Percentiles rank a stretch among this genome's conserved stretches.
These are phyloP conservation scores for Amanita rubescens DNA, from an alignment of 768 basidiomycete genomes.

Conservation along the genomic window DNA sequence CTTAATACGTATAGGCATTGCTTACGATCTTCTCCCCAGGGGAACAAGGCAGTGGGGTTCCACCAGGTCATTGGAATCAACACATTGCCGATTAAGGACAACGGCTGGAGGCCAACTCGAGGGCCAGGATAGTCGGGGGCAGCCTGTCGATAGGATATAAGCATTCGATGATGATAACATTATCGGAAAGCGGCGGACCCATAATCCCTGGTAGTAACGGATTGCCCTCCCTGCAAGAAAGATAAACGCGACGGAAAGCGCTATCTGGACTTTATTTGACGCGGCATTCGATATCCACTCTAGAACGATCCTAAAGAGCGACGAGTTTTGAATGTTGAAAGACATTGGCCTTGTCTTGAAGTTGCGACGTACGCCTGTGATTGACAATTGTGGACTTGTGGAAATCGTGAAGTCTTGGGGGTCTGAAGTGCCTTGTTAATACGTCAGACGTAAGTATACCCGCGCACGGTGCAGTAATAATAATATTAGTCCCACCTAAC, in stretches of 20 bases:
- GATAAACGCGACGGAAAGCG: slow-evolving; percentile 5
- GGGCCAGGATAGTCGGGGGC: slow-evolving; percentile 18
- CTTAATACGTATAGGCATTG: background rate
- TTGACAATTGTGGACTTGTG: too few species aligned
- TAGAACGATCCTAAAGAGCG: too few species aligned
- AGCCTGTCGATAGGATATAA: slow-evolving; percentile 9
- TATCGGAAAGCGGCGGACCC: slow-evolving; percentile 19
- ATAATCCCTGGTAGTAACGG: slow-evolving; percentile 22
- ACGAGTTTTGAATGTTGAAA: too few species aligned
- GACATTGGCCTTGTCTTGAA: too few species aligned
- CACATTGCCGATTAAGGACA: slow-evolving; percentile 19
- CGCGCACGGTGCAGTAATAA: too few species aligned
- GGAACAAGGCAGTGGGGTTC: slow-evolving; percentile 18
- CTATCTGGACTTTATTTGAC: too few species aligned
- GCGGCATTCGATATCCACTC: too few species aligned
- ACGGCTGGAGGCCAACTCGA: slow-evolving; percentile 20
- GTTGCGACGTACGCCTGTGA: too few species aligned
- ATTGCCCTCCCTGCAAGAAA: slow-evolving; percentile 25
- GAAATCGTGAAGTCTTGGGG: too few species aligned
- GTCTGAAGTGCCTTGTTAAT: too few species aligned
- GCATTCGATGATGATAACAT: background rate
- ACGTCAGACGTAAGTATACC: too few species aligned
- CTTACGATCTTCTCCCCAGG: slow-evolving; percentile 22
- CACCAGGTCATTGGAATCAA: slow-evolving; percentile 20
- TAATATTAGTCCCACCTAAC: too few species aligned